Base-by-base conservation (phyloP, 2,329 filamentous ascomycete species). In the Botrytis tulipae region DNA sequence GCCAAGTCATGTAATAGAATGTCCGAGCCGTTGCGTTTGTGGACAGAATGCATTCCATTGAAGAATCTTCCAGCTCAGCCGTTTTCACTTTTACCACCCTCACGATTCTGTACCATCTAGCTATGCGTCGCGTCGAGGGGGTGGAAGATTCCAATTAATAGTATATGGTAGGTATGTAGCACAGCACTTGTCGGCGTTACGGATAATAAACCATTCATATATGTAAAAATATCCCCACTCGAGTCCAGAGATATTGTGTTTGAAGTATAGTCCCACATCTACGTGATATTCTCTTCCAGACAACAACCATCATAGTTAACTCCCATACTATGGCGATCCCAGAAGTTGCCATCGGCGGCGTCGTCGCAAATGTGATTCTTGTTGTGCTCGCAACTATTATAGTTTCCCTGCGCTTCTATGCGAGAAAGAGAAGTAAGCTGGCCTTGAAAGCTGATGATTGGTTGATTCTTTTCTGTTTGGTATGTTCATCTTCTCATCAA, bases 331-430 rank as follows among this genome's bases (percentile, higher is more conserved):
- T 46, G 46, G 44, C 44, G 6, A 72, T 72, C 10, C 70, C 37
- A 44, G 20, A 54, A 44, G 46, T 72, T 18, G 60, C 70, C 25
- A 37, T 65, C 16, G 44, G 46, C 46, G 70, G 46, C n/a, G 70
- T 71, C 12, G 54, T 72, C 37, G 46, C 70, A 14, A 72, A 72
- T 67, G 42, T 69, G 3, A 57, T 73, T 51, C 63, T 69, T n/a
- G 29, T 54, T 18, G 5, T 73, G 22, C 29, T 69, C 16, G 40
- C 71, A 16, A 66, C 22, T 6, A 48, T 69, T 12, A 60, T 48
- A 3, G 61, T 68, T n/a, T 46, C 35, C 14, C 25, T 72, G 2
- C n/a, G 71, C 12, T 72, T 72, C 40, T 68, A 72, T 32, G 71
- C 71, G 2, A 40, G 71, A 16, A 66, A 67, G 37, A 68, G 54